Evolutionary conservation across 2,329 filamentous ascomycete genomes (phyloP).

Genomic region (Ustulina deusta): DNA sequence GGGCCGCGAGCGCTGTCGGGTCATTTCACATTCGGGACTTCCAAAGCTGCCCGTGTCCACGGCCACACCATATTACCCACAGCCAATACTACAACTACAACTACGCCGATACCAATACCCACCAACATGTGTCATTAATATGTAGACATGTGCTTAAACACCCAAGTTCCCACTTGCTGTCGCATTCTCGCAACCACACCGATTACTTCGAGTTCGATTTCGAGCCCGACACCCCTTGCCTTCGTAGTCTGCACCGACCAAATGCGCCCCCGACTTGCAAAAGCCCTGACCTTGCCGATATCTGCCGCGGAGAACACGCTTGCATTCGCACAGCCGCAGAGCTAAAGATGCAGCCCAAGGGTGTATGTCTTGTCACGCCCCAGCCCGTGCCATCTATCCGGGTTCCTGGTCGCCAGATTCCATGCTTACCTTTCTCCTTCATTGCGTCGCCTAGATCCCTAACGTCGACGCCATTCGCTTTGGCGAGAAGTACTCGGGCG

Average conservation of each 20-base stretch:
- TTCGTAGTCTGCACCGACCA: conserved; percentile 31
- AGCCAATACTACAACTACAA: background rate
- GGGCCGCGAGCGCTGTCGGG: conserved; percentile 4
- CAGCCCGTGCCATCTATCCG: conserved; percentile 7
- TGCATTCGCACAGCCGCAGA: conserved; percentile 15
- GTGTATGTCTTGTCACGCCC: conserved; percentile 42
- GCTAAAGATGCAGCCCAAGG: conserved; percentile 49
- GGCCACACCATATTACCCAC: conserved; percentile 3
- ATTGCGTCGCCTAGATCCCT: conserved; percentile 62
- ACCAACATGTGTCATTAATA: conserved; percentile 10
- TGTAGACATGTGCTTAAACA: conserved; percentile 12
- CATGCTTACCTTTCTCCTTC: conserved; percentile 30
- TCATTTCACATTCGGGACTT: conserved; percentile 3
- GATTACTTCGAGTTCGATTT: conserved; percentile 17
- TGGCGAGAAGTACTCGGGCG: conserved; percentile 68
- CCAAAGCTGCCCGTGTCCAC: conserved; percentile 12
- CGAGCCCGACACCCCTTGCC: conserved; percentile 9
- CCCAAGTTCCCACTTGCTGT: background rate
- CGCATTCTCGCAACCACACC: conserved; percentile 9
- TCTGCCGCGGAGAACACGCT: background rate
- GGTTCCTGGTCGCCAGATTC: conserved; percentile 1
- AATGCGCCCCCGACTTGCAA: conserved; percentile 42
- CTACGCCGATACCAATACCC: background rate
- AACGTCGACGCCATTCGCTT: conserved; percentile 71
- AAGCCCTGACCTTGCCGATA: conserved; percentile 25